phyloP scores from a whole-genome alignment of 2,329 filamentous ascomycete species.

The Cercospora zeina region DNA sequence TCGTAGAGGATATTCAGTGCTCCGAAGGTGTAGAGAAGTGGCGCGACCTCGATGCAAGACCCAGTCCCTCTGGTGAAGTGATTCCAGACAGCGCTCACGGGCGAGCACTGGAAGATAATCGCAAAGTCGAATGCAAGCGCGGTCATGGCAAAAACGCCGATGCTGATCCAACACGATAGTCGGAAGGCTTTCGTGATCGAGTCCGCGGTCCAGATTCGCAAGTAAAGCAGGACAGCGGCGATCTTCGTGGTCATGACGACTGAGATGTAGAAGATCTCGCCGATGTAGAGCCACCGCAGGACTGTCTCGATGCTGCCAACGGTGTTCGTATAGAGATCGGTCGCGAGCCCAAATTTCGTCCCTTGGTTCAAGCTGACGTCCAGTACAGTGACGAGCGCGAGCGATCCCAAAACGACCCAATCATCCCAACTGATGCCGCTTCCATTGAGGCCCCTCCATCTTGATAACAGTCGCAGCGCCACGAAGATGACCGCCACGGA shows the following conservation, averaged over 20 bases:
- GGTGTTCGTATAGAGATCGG: constrained; percentile 16
- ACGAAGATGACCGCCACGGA: constrained; percentile 23
- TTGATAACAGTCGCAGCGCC: constrained; percentile 22
- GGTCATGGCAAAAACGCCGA: constrained; percentile 20
- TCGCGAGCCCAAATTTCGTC: constrained; percentile 15
- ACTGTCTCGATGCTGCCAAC: constrained; percentile 8
- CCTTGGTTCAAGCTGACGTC: constrained; percentile 22
- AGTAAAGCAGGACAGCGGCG: constrained; percentile 25
- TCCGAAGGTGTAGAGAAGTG: constrained; percentile 25
- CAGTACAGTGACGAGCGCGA: constrained; percentile 19
- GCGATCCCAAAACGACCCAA: constrained; percentile 22
- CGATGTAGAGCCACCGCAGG: constrained; percentile 26
- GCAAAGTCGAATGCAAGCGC: constrained; percentile 29
- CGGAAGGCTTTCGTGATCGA: constrained; percentile 25
- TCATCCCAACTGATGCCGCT: constrained; percentile 29
- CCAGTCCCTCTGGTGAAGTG: constrained; percentile 18
- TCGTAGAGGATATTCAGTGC: constrained; percentile 27
- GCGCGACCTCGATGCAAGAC: constrained; percentile 21
- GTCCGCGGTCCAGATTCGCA: constrained; percentile 29
- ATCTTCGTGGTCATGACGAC: constrained; percentile 28
- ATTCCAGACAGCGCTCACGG: constrained; percentile 25
- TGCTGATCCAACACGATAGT: constrained; percentile 25
- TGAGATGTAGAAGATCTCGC: constrained; percentile 27
- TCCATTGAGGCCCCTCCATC: constrained; percentile 22
- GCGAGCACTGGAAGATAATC: constrained; percentile 28